These are phyloP conservation scores for Neurospora crassa DNA, from an alignment of 2,329 filamentous ascomycete species.

Conservation along the genomic window DNA sequence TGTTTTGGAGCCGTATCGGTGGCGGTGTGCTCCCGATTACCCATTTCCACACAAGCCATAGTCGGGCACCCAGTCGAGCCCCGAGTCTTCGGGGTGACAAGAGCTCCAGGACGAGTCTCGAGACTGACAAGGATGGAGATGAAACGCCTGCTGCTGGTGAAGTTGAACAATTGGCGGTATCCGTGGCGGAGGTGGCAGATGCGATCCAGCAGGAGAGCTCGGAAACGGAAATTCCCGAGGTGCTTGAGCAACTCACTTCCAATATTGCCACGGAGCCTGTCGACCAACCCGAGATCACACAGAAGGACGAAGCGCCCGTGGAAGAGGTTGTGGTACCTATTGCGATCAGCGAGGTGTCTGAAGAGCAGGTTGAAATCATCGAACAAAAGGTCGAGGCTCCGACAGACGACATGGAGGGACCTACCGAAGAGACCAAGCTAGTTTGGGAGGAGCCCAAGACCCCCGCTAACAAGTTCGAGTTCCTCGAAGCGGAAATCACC, in stretches of 20 bases:
- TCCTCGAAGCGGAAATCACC: background rate
- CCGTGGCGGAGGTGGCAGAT: conserved; percentile 5
- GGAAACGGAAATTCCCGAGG: background rate
- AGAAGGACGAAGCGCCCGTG: background rate
- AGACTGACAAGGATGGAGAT: conserved; percentile 5
- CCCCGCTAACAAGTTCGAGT: background rate
- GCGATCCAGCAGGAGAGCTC: background rate
- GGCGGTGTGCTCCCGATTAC: conserved; percentile 73
- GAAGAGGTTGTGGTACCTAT: background rate
- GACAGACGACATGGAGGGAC: background rate
- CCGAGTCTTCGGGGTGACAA: conserved; percentile 15
- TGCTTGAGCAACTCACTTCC: background rate
- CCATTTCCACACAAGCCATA: conserved; percentile 20
- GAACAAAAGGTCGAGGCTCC: background rate
- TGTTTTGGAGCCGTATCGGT: conserved; percentile 94
- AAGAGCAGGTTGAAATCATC: background rate
- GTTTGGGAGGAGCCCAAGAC: background rate
- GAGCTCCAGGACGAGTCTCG: conserved; percentile 17
- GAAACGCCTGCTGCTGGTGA: background rate
- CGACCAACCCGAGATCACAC: background rate
- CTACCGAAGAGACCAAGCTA: background rate
- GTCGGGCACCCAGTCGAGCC: conserved; percentile 11
- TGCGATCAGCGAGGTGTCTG: background rate
- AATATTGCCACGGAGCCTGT: background rate
- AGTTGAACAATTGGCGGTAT: background rate